These are phyloP conservation scores for Aspergillus saccharolyticus DNA, from an alignment of 495 filamentous ascomycete species.

Conservation along the genomic window DNA sequence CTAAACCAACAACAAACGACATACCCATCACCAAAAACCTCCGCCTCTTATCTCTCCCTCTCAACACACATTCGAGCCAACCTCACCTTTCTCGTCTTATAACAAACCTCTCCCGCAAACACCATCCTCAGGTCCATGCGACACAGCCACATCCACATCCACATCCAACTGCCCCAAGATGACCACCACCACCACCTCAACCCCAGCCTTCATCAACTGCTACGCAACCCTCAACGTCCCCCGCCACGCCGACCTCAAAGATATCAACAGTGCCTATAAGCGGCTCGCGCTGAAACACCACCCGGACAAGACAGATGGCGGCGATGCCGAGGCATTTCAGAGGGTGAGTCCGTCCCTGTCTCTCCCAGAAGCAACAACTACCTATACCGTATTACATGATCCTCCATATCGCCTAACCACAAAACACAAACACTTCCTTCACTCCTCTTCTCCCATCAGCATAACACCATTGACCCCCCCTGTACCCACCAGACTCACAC, in stretches of 20 bases:
- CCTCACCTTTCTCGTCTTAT: too few relatives aligned
- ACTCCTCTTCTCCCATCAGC: too few relatives aligned
- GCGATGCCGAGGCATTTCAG: conserved; percentile 42
- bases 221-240: conserved; percentile 37
- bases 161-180: neutral
- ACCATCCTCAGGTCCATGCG: neutral
- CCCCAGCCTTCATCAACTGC: conserved; percentile 15
- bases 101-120: neutral
- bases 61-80: too few relatives aligned
- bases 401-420: too few relatives aligned
- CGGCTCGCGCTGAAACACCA: conserved; percentile 52
- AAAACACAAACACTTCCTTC: neutral
- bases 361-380: too few relatives aligned
- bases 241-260: conserved; percentile 27
- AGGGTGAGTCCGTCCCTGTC: conserved; percentile 21
- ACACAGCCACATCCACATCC: conserved; percentile 1
- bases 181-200: conserved; percentile 7
- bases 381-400: too few relatives aligned
- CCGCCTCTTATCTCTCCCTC: neutral
- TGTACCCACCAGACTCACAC: neutral
- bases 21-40: neutral
- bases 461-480: too few relatives aligned
- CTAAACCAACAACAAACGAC: neutral
- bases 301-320: conserved; percentile 55
- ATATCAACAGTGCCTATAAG: conserved; percentile 43